Evolutionary conservation across 192 early-diverging fungal genomes (phyloP), one percentile per base, ranked within the genome.

Genomic region (Backusella tuberculispora): DNA sequence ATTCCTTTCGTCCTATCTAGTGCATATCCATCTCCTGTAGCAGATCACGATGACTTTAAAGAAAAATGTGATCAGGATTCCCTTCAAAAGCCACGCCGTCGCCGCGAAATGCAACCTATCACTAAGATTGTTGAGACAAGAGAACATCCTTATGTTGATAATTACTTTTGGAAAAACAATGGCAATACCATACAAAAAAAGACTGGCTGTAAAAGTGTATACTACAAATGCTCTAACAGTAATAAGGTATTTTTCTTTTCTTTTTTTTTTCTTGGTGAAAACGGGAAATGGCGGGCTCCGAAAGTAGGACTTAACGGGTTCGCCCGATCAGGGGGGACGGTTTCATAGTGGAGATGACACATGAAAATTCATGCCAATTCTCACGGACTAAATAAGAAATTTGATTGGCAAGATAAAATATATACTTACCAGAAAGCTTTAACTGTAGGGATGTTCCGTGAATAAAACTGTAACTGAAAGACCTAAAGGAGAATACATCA

Each of bases 151-250:
- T 82, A 84, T 26, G n/a, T 75, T 13, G 87, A 89, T 56, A 81
- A 74, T 21, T 87, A 81, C 67, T 80, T 87, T 29, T 89, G 87
- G 87, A 85, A 86, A 70, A 89, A 89, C 70, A 89, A 89, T 71
- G 87, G 87, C 26, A 88, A 88, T 48, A 88, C 87, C 21, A 83
- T 80, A 4, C 84, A 87, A 48, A 84, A 82, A 68, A 89, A 89
- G 78, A 87, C 86, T 24, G 85, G 85, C 21, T 84, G 83, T 41
- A 86, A 86, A 77, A 89, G 87, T 70, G 80, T 89, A 34, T 89
- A 89, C 68, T 89, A 85, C 73, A 89, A 89, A 69, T 89, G 87
- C 56, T 84, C 84, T 5, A 89, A 87, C 72, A 89, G 87, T 44
- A 85, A 82, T 41, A 81, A 79, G 66, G 86, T 84, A 71, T 77